Evolutionary conservation across 495 filamentous ascomycete genomes (phyloP), one percentile per base, ranked within the genome.

Genomic region (Aspergillus asperescens): DNA sequence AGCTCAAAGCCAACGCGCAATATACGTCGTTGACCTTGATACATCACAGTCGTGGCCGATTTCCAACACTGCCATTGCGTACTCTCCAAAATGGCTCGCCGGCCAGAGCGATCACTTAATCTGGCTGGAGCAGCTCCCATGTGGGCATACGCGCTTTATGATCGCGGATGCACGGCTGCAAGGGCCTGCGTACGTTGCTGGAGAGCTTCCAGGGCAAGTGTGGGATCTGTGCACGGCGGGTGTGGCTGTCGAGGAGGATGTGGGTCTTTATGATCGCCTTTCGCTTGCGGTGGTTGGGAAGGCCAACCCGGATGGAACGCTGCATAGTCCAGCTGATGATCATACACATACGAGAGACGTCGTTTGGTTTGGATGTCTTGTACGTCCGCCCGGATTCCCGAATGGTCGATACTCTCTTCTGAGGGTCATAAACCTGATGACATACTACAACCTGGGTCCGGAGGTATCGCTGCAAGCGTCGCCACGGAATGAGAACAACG

Each of bases 1-100:
- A 45, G 5, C 16, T 5, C 42, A 45, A 45, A 45, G 42, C 23
- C n/a, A n/a, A n/a, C n/a, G n/a, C n/a, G 42, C 42, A 45, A 45
- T 45, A 45, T 45, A 13, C 9, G 24, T 45, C 20, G 9, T 45
- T 25, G 42, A 45, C 23, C 42, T 45, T 0, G 7, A 45, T 12
- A 15, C 42, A 9, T 0, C 42, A 1, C 42, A 24, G 8, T 19
- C 13, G 23, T 45, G 42, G 42, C 42, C 42, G 2, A 45, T 45
- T 16, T 13, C 42, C 24, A 24, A 29, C 42, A 45, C 23, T 9
- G 23, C 42, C 42, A 45, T 7, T 7, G 42, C 42, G 9, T 0
- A 13, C 1, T 45, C 3, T 29, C 42, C 42, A 2, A 7, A 45
- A 13, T 45, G 42, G 42, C 42, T 45, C 24, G 42, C n/a, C n/a